phyloP scores from a whole-genome alignment of 1,139 yeast species.

The Nakaseomyces glabratus region DNA sequence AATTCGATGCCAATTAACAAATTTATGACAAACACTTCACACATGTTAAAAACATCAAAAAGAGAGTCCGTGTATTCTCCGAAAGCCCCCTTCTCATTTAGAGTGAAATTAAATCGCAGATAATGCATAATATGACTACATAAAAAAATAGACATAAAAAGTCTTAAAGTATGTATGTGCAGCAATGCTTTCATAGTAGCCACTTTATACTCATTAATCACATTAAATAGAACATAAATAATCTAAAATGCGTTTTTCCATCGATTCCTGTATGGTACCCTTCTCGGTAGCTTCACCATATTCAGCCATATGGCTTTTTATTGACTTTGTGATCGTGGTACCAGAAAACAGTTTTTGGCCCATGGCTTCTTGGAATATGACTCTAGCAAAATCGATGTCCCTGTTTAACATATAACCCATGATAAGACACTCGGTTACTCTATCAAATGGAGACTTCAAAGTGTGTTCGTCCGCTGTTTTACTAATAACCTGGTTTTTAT shows the following conservation, averaged over 20 bases:
- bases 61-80: too few relatives aligned
- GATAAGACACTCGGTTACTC: slow-evolving; percentile 46
- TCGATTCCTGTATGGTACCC: slow-evolving; percentile 11
- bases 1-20: too few relatives aligned
- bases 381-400: slow-evolving; percentile 56
- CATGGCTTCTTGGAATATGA: slow-evolving; percentile 49
- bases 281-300: slow-evolving; percentile 47
- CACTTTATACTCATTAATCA: not conserved
- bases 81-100: slow-evolving; percentile 1
- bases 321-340: slow-evolving; percentile 36
- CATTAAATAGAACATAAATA: slow-evolving; percentile 13
- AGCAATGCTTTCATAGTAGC: not conserved
- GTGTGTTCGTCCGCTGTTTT: slow-evolving; percentile 29
- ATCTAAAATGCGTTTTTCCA: slow-evolving; percentile 15
- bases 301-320: slow-evolving; percentile 42
- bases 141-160: not conserved
- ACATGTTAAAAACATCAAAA: too few relatives aligned
- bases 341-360: slow-evolving; percentile 37
- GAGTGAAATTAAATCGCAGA: not conserved
- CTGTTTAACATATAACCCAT: slow-evolving; percentile 40
- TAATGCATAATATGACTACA: not conserved
- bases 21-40: too few relatives aligned
- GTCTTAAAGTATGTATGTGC: not conserved
- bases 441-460: slow-evolving; percentile 39
- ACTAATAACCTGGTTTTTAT: slow-evolving; percentile 35